Percentiles rank a stretch among this genome's conserved stretches.
These are phyloP conservation scores for Cercospora zeina DNA, from an alignment of 2,329 filamentous ascomycete species.

Conservation along the genomic window DNA sequence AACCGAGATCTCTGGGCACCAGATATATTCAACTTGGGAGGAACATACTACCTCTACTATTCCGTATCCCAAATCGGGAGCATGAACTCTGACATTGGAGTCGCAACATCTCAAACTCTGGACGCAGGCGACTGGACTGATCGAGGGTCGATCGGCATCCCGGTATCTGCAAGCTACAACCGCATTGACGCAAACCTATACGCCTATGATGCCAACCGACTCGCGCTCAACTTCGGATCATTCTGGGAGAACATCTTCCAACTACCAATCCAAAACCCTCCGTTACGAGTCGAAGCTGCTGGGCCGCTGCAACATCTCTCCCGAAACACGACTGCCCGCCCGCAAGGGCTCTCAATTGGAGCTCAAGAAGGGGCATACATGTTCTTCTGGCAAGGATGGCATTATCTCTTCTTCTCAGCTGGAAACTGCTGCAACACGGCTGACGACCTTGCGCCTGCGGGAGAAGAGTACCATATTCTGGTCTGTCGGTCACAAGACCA, in stretches of 20 bases:
- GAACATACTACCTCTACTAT: conserved; percentile 64
- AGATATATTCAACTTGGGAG: conserved; percentile 59
- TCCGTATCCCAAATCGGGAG: conserved; percentile 61
- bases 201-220: conserved; percentile 12
- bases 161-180: conserved; percentile 44
- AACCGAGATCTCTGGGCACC: conserved; percentile 57
- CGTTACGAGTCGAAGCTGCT: conserved; percentile 32
- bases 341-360: conserved; percentile 45
- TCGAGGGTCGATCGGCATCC: conserved; percentile 59
- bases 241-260: conserved; percentile 68
- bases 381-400: conserved; percentile 58
- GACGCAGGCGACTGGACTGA: conserved; percentile 62
- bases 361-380: conserved; percentile 58
- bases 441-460: conserved; percentile 42
- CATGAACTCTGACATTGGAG: conserved; percentile 62
- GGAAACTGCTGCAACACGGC: conserved; percentile 43
- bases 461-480: conserved; percentile 64
- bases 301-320: conserved; percentile 51
- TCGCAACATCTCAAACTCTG: conserved; percentile 53
- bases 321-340: conserved; percentile 52
- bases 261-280: conserved; percentile 48
- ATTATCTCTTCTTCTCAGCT: conserved; percentile 56
- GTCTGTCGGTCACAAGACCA: conserved; percentile 58
- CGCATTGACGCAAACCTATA: conserved; percentile 51
- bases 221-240: conserved; percentile 56